Base-by-base conservation (phyloP, 768 basidiomycete species). In the Amanita polypyramis region DNA sequence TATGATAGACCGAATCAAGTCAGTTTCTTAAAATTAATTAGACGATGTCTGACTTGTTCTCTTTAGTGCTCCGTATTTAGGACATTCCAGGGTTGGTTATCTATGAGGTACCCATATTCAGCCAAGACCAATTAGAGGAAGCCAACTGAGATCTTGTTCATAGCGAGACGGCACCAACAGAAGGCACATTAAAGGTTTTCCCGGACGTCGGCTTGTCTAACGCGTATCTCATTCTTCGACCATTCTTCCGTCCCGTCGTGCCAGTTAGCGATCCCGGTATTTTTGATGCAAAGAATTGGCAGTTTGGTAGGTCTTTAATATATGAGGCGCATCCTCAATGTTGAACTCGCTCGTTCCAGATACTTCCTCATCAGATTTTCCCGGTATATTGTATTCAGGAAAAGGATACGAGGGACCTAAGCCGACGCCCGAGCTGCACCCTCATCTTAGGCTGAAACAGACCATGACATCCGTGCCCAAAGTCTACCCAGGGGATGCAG, bases 171-270 rank as follows among this genome's bases (percentile, higher is more conserved):
- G 77, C 75, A 0, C 73, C 76, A 0, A 65, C 64, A 12, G 79
- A 84, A 57, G 83, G 83, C 10, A 84, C 82, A 0, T 67, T 85
- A 1, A 68, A 70, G 1, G 74, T 84, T n/a, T 70, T 79, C 35
- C 81, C 81, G 0, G 69, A 74, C 60, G 62, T 84, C 39, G 62
- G 62, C 0, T 68, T 79, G 15, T 63, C 77, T 5, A 72, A 77
- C 0, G 74, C 82, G 0, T 85, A 86, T 52, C 62, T 75, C 49
- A 65, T 84, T 15, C 68, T 85, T 0, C 73, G 83, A 7, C 82
- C 82, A 0, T 80, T 85, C 64, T 85, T 86, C 71, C 68, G 65
- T 43, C 71, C 68, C 10, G 23, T n/a, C 23, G 27, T 9, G 17
- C 35, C 6, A 2, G 27, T 12, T 9, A 27, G 4, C 25, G 27